Conservation (phyloP, 2,329 filamentous ascomycete species). For the Talaromyces sp. region DNA sequence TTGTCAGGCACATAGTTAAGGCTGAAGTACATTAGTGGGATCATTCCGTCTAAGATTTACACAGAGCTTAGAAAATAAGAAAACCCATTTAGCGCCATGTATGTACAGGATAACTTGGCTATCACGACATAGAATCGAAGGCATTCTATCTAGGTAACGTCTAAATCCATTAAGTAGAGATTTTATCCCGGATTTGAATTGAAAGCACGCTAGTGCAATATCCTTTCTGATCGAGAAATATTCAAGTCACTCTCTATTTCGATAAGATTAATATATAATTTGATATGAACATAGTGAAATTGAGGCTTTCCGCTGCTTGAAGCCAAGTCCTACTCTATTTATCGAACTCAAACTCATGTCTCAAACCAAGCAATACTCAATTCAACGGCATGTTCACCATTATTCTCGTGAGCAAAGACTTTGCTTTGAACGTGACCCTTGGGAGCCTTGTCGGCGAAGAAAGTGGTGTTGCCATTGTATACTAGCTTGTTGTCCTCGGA, state of each 20-base stretch:
- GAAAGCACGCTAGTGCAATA: too few relatives aligned
- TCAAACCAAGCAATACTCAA: conserved; percentile 34
- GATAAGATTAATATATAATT: too few relatives aligned
- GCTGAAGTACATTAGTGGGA: not conserved
- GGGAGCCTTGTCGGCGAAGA: conserved; percentile 38
- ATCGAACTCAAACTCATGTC: conserved; percentile 2
- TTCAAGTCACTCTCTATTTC: too few relatives aligned
- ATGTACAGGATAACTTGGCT: not conserved
- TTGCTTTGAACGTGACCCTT: conserved; percentile 35
- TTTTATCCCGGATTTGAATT: too few relatives aligned
- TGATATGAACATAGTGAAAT: too few relatives aligned
- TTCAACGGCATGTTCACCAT: conserved; percentile 30
- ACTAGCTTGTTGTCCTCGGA: conserved; percentile 31
- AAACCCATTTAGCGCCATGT: not conserved
- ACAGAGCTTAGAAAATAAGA: not conserved
- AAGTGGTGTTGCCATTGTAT: conserved; percentile 34
- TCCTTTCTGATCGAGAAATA: too few relatives aligned
- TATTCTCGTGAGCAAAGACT: conserved; percentile 31
- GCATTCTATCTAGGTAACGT: too few relatives aligned
- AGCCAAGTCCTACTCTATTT: not conserved
- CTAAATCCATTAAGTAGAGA: too few relatives aligned
- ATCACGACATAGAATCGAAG: too few relatives aligned
- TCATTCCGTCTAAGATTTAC: not conserved
- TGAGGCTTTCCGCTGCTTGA: too few relatives aligned
- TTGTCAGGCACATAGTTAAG: too few relatives aligned